Conservation (phyloP, 139 green algal species). For the Monoraphidium neglectum region DNA sequence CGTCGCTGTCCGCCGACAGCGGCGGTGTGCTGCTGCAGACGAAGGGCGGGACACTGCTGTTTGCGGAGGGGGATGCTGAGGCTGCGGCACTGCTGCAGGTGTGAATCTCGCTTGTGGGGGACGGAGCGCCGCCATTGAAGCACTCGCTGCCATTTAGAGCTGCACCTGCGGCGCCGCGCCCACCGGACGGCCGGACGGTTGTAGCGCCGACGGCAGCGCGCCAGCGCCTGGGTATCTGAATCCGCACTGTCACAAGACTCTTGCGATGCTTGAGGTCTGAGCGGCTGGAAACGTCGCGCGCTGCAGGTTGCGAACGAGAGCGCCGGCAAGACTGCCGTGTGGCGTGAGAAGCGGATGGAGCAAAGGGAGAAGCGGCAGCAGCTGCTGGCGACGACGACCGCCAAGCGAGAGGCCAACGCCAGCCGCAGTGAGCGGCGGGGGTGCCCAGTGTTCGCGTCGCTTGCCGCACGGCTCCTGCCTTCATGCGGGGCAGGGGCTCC, state of each 20-base stretch:
- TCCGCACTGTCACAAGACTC: too few species aligned
- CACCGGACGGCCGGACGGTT: not conserved
- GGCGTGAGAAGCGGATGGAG: not conserved
- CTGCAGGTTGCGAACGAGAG: slow-evolving; percentile 4
- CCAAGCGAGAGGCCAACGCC: slow-evolving; percentile 8
- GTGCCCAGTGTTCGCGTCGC: too few species aligned
- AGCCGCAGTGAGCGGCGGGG: slow-evolving; percentile 3
- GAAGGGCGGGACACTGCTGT: too few species aligned
- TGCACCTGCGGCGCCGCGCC: not conserved
- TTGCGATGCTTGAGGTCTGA: too few species aligned
- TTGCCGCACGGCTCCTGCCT: too few species aligned
- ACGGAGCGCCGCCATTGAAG: too few species aligned
- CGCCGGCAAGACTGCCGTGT: slow-evolving; percentile 4
- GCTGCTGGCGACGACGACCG: not conserved
- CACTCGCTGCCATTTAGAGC: too few species aligned
- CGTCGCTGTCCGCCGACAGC: not conserved
- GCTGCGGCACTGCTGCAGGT: slow-evolving; percentile 7
- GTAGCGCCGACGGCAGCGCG: too few species aligned
- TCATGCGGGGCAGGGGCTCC: too few species aligned
- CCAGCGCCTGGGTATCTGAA: too few species aligned
- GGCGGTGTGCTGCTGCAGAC: too few species aligned
- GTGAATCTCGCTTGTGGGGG: not conserved
- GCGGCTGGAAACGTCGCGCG: not conserved
- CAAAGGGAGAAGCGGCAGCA: slow-evolving; percentile 1
- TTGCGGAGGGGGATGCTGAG: not conserved